Percentiles rank a stretch among this genome's conserved stretches.
phyloP scores from a whole-genome alignment of 139 green algal species.

The Medakamo hakoo region DNA sequence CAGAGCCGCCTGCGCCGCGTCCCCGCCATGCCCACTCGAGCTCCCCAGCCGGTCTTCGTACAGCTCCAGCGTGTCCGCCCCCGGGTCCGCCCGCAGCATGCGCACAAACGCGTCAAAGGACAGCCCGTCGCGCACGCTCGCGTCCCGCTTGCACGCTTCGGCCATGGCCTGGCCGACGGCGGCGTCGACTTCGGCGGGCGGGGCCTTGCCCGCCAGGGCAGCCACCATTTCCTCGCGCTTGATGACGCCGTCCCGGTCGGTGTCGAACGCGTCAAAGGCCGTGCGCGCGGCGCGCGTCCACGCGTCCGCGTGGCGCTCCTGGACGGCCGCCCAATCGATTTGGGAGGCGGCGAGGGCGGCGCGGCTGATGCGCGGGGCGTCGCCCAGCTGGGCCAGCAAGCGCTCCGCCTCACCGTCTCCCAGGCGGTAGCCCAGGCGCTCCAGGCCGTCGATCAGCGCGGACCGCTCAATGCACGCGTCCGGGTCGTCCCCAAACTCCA shows the following conservation, averaged over 20 bases:
- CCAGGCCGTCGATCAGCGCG: constrained; percentile 11
- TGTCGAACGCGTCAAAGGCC: constrained; percentile 16
- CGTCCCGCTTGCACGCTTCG: not conserved
- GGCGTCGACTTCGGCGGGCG: constrained; percentile 14
- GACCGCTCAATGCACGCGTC: constrained; percentile 7
- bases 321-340: not conserved
- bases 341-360: not conserved
- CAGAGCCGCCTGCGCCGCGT: not conserved
- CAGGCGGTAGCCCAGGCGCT: constrained; percentile 5
- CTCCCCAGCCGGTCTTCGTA: not conserved
- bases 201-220: constrained; percentile 10
- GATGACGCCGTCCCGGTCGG: constrained; percentile 6
- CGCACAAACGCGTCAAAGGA: not conserved
- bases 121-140: not conserved
- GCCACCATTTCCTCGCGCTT: constrained; percentile 9
- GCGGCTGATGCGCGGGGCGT: not conserved
- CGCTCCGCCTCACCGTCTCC: not conserved
- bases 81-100: not conserved
- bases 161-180: not conserved
- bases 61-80: not conserved
- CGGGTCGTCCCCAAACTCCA: not conserved
- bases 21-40: not conserved
- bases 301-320: constrained; percentile 8
- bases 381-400: not conserved
- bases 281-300: constrained; percentile 11